phyloP scores from a whole-genome alignment of 2,329 filamentous ascomycete genomes.

The Setomelanomma holmii region DNA sequence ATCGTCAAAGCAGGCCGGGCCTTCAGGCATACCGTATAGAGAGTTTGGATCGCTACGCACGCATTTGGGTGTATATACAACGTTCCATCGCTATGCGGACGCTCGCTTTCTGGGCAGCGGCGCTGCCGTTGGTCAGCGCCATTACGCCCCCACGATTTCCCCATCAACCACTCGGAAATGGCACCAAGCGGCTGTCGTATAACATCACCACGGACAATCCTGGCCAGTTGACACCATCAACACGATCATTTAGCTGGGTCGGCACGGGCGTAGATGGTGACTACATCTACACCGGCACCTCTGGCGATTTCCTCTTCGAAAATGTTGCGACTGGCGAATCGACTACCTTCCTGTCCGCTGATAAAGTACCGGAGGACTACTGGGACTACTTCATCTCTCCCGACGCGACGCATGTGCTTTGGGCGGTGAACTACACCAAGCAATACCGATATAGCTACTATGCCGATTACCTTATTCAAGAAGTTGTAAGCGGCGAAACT shows the following conservation, averaged over 20 bases:
- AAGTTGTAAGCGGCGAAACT: constrained; percentile 64
- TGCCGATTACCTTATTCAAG: constrained; percentile 70
- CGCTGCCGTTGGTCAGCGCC: constrained; percentile 35
- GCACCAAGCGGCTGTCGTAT: constrained; percentile 64
- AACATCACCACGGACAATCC: constrained; percentile 63
- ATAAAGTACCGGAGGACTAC: constrained; percentile 63
- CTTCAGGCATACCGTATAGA: neutral
- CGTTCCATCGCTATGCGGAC: constrained; percentile 34
- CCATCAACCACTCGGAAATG: constrained; percentile 63
- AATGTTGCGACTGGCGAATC: constrained; percentile 66
- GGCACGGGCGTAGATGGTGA: constrained; percentile 66
- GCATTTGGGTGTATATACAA: neutral
- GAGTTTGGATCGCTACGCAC: neutral
- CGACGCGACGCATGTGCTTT: constrained; percentile 65
- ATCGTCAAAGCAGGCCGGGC: neutral
- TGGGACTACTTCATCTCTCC: constrained; percentile 68
- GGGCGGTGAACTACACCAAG: constrained; percentile 71
- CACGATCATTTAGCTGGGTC: constrained; percentile 63
- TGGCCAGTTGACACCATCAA: constrained; percentile 50
- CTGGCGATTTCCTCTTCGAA: constrained; percentile 65
- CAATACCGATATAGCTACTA: constrained; percentile 74
- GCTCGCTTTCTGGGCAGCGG: constrained; percentile 34
- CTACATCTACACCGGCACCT: constrained; percentile 61
- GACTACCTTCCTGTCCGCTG: constrained; percentile 64
- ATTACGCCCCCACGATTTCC: constrained; percentile 62